Evolutionary conservation across 495 filamentous ascomycete species (phyloP).

Genomic region (Achaetomiella virescens): DNA sequence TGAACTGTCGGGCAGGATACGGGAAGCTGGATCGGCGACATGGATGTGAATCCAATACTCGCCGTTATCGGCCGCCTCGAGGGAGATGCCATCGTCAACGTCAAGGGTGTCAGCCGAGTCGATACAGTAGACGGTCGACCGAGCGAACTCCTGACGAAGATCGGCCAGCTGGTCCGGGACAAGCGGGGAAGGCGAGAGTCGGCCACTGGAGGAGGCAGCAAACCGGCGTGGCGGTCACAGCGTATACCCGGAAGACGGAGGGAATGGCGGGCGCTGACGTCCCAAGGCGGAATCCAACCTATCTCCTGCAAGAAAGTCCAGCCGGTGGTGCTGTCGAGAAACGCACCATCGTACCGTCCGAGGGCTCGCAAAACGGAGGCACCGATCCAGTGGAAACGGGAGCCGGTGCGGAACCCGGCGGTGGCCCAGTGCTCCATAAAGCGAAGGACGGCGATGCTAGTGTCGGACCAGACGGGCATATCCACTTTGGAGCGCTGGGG

Average conservation of each 20-base stretch:
- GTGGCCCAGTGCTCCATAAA: constrained; percentile 67
- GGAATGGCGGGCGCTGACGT: constrained; percentile 60
- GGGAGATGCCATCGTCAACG: constrained; percentile 83
- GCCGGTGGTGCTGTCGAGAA: constrained; percentile 49
- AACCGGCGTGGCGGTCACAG: constrained; percentile 38
- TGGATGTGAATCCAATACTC: constrained; percentile 85
- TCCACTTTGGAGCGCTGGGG: constrained; percentile 1
- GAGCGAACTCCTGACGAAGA: constrained; percentile 65
- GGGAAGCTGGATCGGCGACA: constrained; percentile 90
- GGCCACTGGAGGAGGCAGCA: background rate
- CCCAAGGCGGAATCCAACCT: constrained; percentile 75
- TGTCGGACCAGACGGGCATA: constrained; percentile 34
- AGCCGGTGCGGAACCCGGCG: constrained; percentile 41
- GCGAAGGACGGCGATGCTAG: constrained; percentile 55
- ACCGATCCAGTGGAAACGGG: constrained; percentile 53
- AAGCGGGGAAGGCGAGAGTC: constrained; percentile 10
- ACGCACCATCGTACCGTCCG: constrained; percentile 57
- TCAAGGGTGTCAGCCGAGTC: constrained; percentile 66
- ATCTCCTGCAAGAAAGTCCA: constrained; percentile 79
- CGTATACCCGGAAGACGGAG: constrained; percentile 48
- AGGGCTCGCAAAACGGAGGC: constrained; percentile 67
- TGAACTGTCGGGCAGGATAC: constrained; percentile 51
- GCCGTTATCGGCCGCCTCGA: constrained; percentile 55
- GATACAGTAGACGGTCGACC: constrained; percentile 73
- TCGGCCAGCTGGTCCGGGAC: constrained; percentile 43